Conservation (phyloP, 257 asterid species). For the Solanum dulcamara region DNA sequence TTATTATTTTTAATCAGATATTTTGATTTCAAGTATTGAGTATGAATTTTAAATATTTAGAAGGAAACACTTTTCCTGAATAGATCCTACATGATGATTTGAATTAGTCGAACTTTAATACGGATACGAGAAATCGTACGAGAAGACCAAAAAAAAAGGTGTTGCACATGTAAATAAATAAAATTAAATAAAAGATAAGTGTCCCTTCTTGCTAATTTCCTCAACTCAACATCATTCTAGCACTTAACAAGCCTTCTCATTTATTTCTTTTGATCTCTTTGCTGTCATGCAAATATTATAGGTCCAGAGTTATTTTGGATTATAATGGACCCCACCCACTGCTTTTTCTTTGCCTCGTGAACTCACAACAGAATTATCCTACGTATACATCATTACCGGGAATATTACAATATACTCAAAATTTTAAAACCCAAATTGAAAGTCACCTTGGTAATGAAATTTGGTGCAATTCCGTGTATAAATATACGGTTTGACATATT, state of each 20-base stretch:
- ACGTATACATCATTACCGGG: neutral
- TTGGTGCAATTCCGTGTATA: too few relatives aligned
- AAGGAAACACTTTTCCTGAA: too few relatives aligned
- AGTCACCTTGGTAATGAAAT: too few relatives aligned
- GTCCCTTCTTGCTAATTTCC: neutral
- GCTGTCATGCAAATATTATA: neutral
- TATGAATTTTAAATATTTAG: too few relatives aligned
- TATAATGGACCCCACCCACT: conserved; percentile 9
- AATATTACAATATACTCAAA: neutral
- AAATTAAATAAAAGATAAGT: neutral
- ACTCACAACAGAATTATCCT: neutral
- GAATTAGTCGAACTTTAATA: too few relatives aligned
- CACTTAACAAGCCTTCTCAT: neutral
- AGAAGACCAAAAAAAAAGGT: too few relatives aligned
- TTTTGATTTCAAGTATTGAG: rapidly evolving
- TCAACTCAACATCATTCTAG: neutral
- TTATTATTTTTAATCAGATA: too few relatives aligned
- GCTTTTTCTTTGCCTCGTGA: conserved; percentile 20
- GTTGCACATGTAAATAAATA: neutral
- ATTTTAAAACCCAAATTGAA: neutral
- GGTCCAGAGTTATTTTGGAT: conserved; percentile 3
- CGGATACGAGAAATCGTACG: rapidly evolving
- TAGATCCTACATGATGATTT: rapidly evolving
- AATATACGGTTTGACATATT: too few relatives aligned
- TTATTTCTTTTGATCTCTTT: neutral